phyloP scores from a whole-genome alignment of 495 filamentous ascomycete genomes.

The Annulohypoxylon nitens region DNA sequence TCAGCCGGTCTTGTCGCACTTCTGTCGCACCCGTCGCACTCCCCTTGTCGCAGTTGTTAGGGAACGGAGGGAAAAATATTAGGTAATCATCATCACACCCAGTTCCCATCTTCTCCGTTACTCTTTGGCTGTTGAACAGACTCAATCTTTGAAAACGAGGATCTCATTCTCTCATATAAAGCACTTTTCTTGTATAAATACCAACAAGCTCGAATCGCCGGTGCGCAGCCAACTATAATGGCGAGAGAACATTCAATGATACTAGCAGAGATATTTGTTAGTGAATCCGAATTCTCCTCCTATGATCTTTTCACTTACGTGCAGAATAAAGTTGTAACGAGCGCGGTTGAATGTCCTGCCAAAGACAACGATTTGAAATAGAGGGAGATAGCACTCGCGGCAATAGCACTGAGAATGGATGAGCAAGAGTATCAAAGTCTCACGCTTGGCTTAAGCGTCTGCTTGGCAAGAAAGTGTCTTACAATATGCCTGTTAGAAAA shows the following conservation, averaged over 20 bases:
- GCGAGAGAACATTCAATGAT: slow-evolving; percentile 29
- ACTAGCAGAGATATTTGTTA: neutral
- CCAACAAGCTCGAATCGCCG: slow-evolving; percentile 17
- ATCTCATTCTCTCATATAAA: neutral
- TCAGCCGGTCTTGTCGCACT: too few relatives aligned
- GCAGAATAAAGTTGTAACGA: neutral
- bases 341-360: neutral
- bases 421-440: slow-evolving; percentile 11
- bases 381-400: neutral
- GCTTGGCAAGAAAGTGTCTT: slow-evolving; percentile 25
- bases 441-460: neutral
- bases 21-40: too few relatives aligned
- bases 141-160: neutral
- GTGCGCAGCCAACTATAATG: slow-evolving; percentile 30
- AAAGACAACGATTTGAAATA: slow-evolving; percentile 17
- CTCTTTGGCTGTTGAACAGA: neutral
- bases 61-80: neutral
- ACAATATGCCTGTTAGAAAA: slow-evolving; percentile 58
- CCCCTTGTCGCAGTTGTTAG: too few relatives aligned
- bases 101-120: neutral
- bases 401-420: slow-evolving; percentile 28
- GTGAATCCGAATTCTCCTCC: neutral
- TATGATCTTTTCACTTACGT: slow-evolving; percentile 14
- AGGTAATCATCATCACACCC: neutral
- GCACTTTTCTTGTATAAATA: neutral